A percentile compares a stretch with the other conserved stretches of the same genome.
phyloP scores from a whole-genome alignment of 2,329 filamentous ascomycete genomes.

The Ascochyta clinopodiicola region DNA sequence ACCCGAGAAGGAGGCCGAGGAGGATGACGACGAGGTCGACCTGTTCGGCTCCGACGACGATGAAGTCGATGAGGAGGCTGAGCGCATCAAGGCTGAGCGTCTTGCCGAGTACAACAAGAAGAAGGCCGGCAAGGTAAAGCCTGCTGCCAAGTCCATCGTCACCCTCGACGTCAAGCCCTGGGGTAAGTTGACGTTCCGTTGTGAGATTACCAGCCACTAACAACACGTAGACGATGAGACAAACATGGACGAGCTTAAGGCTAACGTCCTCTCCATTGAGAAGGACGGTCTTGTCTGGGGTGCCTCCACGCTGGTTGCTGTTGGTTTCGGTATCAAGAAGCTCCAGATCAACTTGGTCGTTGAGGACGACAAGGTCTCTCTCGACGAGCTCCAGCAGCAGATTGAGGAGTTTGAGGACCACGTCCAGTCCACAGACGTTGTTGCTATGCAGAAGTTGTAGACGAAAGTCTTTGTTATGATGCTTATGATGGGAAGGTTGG shows the following conservation, averaged over 20 bases:
- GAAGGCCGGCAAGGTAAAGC: slow-evolving; percentile 93
- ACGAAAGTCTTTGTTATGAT: slow-evolving; percentile 25
- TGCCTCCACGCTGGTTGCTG: slow-evolving; percentile 83
- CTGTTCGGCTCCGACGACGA: slow-evolving; percentile 93
- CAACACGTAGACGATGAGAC: slow-evolving; percentile 80
- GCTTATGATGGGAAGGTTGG: slow-evolving; percentile 34
- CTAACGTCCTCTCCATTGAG: slow-evolving; percentile 79
- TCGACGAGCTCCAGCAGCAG: slow-evolving; percentile 84
- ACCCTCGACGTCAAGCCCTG: slow-evolving; percentile 98
- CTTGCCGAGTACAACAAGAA: slow-evolving; percentile 94
- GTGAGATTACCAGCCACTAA: slow-evolving; percentile 26
- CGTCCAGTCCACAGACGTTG: slow-evolving; percentile 94
- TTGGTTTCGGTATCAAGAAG: slow-evolving; percentile 99
- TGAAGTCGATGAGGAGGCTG: slow-evolving; percentile 71
- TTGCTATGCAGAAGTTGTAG: slow-evolving; percentile 59
- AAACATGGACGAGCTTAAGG: slow-evolving; percentile 83
- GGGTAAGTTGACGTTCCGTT: slow-evolving; percentile 67
- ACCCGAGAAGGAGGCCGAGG: slow-evolving; percentile 66
- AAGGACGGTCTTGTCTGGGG: slow-evolving; percentile 97
- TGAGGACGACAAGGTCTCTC: slow-evolving; percentile 94
- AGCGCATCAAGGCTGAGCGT: slow-evolving; percentile 82
- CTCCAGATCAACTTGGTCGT: slow-evolving; percentile 98
- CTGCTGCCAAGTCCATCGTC: slow-evolving; percentile 92
- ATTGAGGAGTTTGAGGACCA: slow-evolving; percentile 90
- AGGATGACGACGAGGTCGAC: slow-evolving; percentile 77